Evolutionary conservation across 2,329 filamentous ascomycete genomes (phyloP), one percentile per base, ranked within the genome.

Genomic region (Fusarium kyushuense): DNA sequence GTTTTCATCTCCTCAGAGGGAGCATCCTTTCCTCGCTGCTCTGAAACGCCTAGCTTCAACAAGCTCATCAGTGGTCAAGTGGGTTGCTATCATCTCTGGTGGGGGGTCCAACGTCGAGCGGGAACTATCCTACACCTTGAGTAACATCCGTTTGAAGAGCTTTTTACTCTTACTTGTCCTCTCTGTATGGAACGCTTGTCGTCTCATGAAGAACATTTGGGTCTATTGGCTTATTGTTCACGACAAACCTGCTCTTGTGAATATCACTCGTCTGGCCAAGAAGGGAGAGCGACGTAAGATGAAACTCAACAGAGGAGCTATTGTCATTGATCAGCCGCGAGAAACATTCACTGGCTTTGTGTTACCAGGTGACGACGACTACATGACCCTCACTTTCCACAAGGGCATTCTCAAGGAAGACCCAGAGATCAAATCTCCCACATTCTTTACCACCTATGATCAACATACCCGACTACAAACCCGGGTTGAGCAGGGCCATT

Each of bases 241-340:
- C 4, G 17, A 55, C 6, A 55, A 55, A 17, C 53, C 53, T 32
- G 53, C 53, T 14, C 53, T 55, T 12, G 33, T 55, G 2, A 55
- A 27, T 13, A 40, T 55, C 16, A n/a, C 53, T 19, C 42, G 53
- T 11, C 53, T 55, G 6, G 33, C 33, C 5, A 55, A 49, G 27
- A 55, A 55, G 27, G 53, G 53, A 25, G 53, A 55, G 42, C 33
- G 53, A 21, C 19, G 53, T 7, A 55, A 55, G 42, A 55, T 55
- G 14, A 55, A 55, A 27, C 27, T 55, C 4, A 48, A 55, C 4
- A 55, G 53, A 19, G 53, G 53, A 10, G 53, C 42, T 25, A 17
- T 55, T 7, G 42, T 55, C 1, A 27, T 55, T 23, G 27, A 55
- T 2, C 53, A 49, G 16, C 42, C 53, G 16, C 33, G 42, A 27